phyloP scores from a whole-genome alignment of 192 early-diverging fungal species.

The Geosiphon pyriformis region DNA sequence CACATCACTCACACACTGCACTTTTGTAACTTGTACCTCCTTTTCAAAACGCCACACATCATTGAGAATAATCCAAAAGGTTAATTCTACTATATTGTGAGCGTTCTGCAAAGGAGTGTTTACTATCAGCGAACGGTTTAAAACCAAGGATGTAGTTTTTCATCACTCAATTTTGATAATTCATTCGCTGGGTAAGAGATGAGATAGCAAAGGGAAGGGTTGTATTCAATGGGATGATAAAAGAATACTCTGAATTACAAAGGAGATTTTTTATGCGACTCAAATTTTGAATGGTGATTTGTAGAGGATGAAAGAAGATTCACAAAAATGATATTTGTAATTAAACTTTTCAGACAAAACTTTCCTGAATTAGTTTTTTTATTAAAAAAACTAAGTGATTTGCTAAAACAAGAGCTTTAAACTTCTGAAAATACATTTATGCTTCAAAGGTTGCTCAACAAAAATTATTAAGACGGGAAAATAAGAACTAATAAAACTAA shows the following conservation, averaged over 20 bases:
- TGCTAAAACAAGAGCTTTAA: too few species aligned
- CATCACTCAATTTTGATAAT: constrained; percentile 16
- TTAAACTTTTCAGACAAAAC: not conserved
- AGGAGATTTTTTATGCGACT: not conserved
- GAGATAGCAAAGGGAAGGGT: not conserved
- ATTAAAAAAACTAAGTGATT: too few species aligned
- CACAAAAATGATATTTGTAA: not conserved
- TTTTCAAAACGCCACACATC: too few species aligned
- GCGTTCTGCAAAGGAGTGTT: constrained; percentile 10
- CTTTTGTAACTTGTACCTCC: too few species aligned
- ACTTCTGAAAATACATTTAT: too few species aligned
- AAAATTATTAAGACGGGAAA: too few species aligned
- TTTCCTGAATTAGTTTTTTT: too few species aligned
- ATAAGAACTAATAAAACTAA: too few species aligned
- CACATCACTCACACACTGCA: too few species aligned
- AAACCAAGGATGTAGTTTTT: constrained; percentile 15
- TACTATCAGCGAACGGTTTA: constrained; percentile 23
- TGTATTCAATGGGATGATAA: not conserved
- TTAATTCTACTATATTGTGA: too few species aligned
- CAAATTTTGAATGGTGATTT: not conserved
- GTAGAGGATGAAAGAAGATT: not conserved
- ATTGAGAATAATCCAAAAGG: too few species aligned
- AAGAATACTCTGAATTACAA: not conserved
- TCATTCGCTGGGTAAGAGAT: constrained; percentile 14
- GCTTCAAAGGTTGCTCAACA: too few species aligned